These are phyloP conservation scores for Podospora fimiseda DNA, from an alignment of 495 filamentous ascomycete genomes.

Conservation along the genomic window DNA sequence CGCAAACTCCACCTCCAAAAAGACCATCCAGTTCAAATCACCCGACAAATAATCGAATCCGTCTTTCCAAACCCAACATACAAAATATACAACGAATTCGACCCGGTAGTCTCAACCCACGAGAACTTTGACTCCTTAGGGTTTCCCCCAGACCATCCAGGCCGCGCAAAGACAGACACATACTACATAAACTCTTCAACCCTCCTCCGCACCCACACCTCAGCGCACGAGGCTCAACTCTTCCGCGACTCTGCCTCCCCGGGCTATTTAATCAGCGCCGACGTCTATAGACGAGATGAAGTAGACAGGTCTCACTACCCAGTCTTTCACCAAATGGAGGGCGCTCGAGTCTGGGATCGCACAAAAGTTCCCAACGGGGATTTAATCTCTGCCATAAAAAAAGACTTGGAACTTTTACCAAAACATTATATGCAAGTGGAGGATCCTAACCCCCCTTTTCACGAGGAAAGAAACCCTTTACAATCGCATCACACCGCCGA, in stretches of 20 bases:
- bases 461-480: conserved; percentile 76
- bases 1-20: conserved; percentile 77
- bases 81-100: conserved; percentile 67
- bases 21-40: conserved; percentile 86
- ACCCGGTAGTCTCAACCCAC: conserved; percentile 75
- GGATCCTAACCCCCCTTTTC: conserved; percentile 74
- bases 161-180: conserved; percentile 80
- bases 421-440: conserved; percentile 67
- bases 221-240: conserved; percentile 82
- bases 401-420: conserved; percentile 63
- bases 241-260: conserved; percentile 67
- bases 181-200: conserved; percentile 89
- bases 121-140: conserved; percentile 96
- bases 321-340: conserved; percentile 98
- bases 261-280: conserved; percentile 87
- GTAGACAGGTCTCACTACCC: conserved; percentile 94
- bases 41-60: conserved; percentile 85
- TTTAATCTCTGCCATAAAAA: conserved; percentile 55
- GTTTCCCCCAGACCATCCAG: conserved; percentile 84
- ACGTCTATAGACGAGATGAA: conserved; percentile 93
- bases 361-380: conserved; percentile 48
- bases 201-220: conserved; percentile 86
- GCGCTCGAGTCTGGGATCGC: conserved; percentile 84
- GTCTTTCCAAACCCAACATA: conserved; percentile 69
- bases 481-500: conserved; percentile 65